Evolutionary conservation across 176 grass and related monocot species (phyloP), one percentile per base, ranked within the genome.

Genomic region (Dendrocalamus sinicus): DNA sequence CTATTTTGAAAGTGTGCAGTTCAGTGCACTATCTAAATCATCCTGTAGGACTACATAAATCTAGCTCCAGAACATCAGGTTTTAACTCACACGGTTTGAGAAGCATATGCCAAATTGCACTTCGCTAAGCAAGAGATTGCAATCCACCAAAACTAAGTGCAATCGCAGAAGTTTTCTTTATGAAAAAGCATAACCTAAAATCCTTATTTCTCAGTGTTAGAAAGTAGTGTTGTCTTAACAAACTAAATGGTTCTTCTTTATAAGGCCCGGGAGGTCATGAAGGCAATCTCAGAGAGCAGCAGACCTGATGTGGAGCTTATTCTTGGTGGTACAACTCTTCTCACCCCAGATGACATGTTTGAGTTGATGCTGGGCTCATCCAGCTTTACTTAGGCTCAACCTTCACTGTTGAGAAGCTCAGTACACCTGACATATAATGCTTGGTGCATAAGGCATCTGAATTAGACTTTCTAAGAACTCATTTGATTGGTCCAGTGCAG

Each of bases 271-370:
- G 96, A 96, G 86, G 93, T 87, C 78, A 96, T 92, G 93, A 86
- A 94, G 28, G 96, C 93, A 72, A 89, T 99, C 73, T 77, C 84
- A 64, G 96, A 92, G 82, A 91, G 88, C 72, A 79, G 76, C 68
- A 96, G 92, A 81, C 79, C 91, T 19, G 91, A 95, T 69, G 78
- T 90, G 30, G 90, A 99, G 67, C 81, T 96, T 80, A 91, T 99
- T 99, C 81, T 99, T 70, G 93, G 96, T 76, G 96, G 93, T 20
- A 99, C 93, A 64, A 94, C 86, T 68, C 91, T 99, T 74, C 90
- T 99, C 59, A 96, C 92, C 55, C 90, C 90, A 68, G 86, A 91
- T 76, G 93, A 96, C 84, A 94, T 96, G 96, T 99, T 99, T 85
- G 84, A 96, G 75, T 81, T 94, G 75, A 89, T 99, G 84, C 61